phyloP scores from a whole-genome alignment of 139 green algal genomes.

The Coccomyxa sp. region DNA sequence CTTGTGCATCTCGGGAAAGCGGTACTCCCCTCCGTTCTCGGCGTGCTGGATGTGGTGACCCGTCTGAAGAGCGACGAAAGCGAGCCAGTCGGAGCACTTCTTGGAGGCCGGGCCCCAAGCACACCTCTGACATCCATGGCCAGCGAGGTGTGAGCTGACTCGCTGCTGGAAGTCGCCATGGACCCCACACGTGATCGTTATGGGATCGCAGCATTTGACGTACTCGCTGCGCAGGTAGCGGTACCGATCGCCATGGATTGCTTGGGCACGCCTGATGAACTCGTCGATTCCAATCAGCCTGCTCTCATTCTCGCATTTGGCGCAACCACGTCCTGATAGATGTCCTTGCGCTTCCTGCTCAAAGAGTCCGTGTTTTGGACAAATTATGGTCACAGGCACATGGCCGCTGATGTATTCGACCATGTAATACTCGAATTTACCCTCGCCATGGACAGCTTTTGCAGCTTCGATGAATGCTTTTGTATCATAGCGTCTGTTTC shows the following conservation, averaged over 20 bases:
- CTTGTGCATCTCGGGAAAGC: not conserved
- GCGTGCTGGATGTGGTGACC: not conserved
- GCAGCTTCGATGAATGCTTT: not conserved
- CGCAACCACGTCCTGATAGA: not conserved
- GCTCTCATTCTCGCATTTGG: not conserved
- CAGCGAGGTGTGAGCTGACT: not conserved
- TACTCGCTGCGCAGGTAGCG: not conserved
- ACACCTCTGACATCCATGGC: not conserved
- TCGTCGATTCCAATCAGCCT: not conserved
- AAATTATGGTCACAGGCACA: not conserved
- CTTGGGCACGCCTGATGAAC: not conserved
- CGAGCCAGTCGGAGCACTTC: not conserved
- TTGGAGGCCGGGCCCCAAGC: not conserved
- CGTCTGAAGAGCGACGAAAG: not conserved
- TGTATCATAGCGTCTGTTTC: not conserved
- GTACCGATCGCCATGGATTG: not conserved
- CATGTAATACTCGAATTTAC: not conserved
- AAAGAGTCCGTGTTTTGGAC: not conserved
- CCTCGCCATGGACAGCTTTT: not conserved
- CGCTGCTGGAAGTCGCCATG: not conserved
- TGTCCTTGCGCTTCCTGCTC: not conserved
- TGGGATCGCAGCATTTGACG: not conserved
- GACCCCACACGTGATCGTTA: not conserved
- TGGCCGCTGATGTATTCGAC: not conserved
- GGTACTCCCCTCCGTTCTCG: not conserved